Evolutionary conservation across 129 eudicot genomes (phyloP).

Genomic region (Flaveria bidentis): DNA sequence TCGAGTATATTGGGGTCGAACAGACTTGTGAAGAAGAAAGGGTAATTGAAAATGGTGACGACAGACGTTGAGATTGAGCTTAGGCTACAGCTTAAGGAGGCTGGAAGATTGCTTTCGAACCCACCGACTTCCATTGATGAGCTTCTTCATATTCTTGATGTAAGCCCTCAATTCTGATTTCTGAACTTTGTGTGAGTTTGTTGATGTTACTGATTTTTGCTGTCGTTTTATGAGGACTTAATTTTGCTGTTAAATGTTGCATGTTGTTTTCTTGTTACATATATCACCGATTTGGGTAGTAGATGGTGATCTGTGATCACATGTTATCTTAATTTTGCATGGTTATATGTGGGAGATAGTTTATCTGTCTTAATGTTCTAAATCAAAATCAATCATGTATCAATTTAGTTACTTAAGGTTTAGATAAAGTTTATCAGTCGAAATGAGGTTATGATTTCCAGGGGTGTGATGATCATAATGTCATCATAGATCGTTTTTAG

Average conservation of each 20-base stretch:
- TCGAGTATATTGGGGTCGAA: conserved; percentile 8
- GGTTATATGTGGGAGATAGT: background rate
- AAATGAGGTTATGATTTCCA: conserved; percentile 10
- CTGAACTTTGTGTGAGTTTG: background rate
- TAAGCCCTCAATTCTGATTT: conserved; percentile 41
- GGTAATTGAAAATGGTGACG: conserved; percentile 27
- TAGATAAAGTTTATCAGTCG: background rate
- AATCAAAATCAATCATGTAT: background rate
- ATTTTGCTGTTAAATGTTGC: conserved; percentile 8
- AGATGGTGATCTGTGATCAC: conserved; percentile 11
- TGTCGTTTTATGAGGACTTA: background rate
- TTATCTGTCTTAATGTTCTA: background rate
- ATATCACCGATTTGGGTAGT: background rate
- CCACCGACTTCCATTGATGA: conserved; percentile 54
- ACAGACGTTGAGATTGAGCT: conserved; percentile 43
- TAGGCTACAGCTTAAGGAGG: conserved; percentile 52
- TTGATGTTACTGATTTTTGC: background rate
- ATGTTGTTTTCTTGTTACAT: conserved; percentile 8
- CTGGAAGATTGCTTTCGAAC: conserved; percentile 52
- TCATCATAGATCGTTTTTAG: background rate
- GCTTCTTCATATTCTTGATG: conserved; percentile 76
- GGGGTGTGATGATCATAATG: background rate
- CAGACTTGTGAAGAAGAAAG: conserved; percentile 3
- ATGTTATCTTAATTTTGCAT: background rate
- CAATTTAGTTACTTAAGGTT: conserved; percentile 9